Base-by-base conservation (phyloP, 768 basidiomycete species). In the Lactarius evosmus region DNA sequence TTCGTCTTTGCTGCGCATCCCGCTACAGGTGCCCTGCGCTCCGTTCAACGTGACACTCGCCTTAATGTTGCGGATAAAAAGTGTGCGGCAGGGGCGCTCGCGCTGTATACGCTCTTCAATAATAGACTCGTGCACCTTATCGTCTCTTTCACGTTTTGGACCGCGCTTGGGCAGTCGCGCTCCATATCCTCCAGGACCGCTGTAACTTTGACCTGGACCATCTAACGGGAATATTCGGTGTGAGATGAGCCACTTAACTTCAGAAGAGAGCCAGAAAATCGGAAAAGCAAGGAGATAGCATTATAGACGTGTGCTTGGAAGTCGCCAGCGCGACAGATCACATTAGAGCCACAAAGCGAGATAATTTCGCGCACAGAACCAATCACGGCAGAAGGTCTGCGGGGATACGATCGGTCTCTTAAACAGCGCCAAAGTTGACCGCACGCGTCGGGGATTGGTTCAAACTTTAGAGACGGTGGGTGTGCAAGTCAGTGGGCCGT, bases 1-100 rank as follows among this genome's bases (percentile, higher is more conserved):
- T 40, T 57, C 40, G 65, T 63, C 41, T 38, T 29, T 7, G 49
- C 27, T 11, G 34, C 56, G 14, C 32, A 32, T 46, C 56, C 52
- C 61, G 61, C 44, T 40, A 36, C 12, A 41, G 51, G 29, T 57
- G 53, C 32, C 27, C 19, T 7, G 56, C 50, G 40, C 11, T 54
- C 50, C 44, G 57, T 58, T 49, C 50, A 55, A 62, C 44, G 27
- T 54, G 62, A 63, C 62, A 84, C 93, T 88, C 77, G 91, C 96
- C 88, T 95, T 97, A 72, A 99, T 93, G 74, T 99, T 99, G 70
- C 97, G 87, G 68, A 98, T 95, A 73, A 99, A 99, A 36, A 99
- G 78, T 3, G 95, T 98, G 58, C 97, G 85, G 76, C 97, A 98
- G 1, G 94, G 94, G 69, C 94, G 82, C 79, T 99, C 96, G 67